Conservation (phyloP, 2,329 filamentous ascomycete species). For the Fusarium sp. region DNA sequence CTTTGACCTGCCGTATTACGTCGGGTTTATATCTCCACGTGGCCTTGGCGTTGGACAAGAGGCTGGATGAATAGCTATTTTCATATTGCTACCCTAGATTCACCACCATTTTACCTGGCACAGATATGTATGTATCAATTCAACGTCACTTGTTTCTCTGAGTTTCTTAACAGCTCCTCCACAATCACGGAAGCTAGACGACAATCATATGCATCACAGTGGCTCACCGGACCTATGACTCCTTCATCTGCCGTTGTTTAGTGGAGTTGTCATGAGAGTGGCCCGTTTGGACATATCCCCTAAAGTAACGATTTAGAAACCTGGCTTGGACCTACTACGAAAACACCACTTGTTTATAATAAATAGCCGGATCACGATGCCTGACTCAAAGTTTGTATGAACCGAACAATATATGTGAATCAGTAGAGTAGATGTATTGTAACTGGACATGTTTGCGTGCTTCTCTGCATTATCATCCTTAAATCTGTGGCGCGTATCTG, state of each 20-base stretch:
- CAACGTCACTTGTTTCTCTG: background rate
- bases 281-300: background rate
- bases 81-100: conserved; percentile 1
- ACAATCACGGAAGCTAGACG: background rate
- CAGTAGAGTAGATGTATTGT: background rate
- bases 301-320: background rate
- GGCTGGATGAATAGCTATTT: background rate
- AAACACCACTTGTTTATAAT: background rate
- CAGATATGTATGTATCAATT: background rate
- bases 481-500: background rate
- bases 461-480: background rate
- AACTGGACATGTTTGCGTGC: background rate
- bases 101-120: background rate
- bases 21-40: conserved; percentile 36
- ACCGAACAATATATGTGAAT: background rate
- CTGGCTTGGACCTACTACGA: background rate
- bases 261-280: conserved; percentile 4
- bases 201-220: background rate
- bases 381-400: background rate
- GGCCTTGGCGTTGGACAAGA: conserved; percentile 40
- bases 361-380: background rate
- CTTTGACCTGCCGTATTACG: conserved; percentile 6
- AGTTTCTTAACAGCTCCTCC: background rate
- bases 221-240: conserved; percentile 14
- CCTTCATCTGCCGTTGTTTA: background rate